Conservation (phyloP, 192 early-diverging fungal species). For the Blastocladiella britannica region DNA sequence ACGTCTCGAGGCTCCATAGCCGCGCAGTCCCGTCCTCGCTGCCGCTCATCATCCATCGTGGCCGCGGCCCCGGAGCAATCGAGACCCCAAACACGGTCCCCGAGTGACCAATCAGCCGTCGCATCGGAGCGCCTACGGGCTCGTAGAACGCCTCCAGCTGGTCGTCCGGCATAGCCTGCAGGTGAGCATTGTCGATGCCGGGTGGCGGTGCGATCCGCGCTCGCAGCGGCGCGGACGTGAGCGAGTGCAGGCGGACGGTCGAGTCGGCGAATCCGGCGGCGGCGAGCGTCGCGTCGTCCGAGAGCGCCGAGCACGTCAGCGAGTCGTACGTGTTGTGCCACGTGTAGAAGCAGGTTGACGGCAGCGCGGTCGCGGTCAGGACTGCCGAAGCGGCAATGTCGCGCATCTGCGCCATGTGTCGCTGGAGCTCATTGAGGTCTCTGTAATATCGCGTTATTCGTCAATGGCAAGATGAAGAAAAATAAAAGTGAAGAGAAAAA, state of each 20-base stretch:
- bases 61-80: conserved; percentile 63
- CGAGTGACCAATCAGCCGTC: conserved; percentile 66
- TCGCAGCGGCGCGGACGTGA: conserved; percentile 50
- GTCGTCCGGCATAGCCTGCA: not conserved
- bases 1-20: conserved; percentile 85
- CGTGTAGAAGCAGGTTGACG: conserved; percentile 85
- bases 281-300: conserved; percentile 59
- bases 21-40: conserved; percentile 86
- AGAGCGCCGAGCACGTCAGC: conserved; percentile 64
- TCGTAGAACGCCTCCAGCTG: conserved; percentile 35
- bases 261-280: conserved; percentile 90
- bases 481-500: too few species aligned
- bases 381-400: too few species aligned
- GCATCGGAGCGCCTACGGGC: conserved; percentile 28
- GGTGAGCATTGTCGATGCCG: too few species aligned
- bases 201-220: conserved; percentile 3
- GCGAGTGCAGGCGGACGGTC: conserved; percentile 76
- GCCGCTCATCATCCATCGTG: conserved; percentile 70
- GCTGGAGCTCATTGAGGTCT: too few species aligned
- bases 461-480: too few species aligned
- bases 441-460: too few species aligned
- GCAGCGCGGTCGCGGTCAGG: conserved; percentile 41
- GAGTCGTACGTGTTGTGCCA: conserved; percentile 78
- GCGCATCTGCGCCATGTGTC: too few species aligned
- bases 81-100: conserved; percentile 73